Evolutionary conservation across 2,329 filamentous ascomycete genomes (phyloP), one percentile per base, ranked within the genome.

Genomic region (Parascedosporium putredinis): DNA sequence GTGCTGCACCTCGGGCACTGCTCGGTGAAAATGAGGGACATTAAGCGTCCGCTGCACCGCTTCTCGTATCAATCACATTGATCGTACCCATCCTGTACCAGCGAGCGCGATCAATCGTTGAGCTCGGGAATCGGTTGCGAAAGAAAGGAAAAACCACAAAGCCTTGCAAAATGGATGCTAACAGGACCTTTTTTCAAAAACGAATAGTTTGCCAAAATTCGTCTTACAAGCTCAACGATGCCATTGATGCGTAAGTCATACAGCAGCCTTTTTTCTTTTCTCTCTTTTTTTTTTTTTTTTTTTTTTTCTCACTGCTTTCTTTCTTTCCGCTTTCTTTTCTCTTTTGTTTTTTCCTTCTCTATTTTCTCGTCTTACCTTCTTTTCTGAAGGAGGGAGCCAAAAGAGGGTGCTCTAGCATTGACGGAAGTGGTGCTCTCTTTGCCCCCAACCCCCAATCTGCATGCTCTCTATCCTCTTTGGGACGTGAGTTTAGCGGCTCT

Each of bases 171-270:
- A 34, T 14, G 10, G 14, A n/a, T 14, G 23, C 47, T 49, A 23
- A 49, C 47, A 40, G 22, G 31, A 22, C 12, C 16, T 40, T 42
- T 46, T 23, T 23, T n/a, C n/a, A n/a, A n/a, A n/a, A 16, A 25
- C n/a, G 49, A 52, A 51, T 53, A 77, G 74, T 75, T 65, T 54
- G 65, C 76, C 20, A 78, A 71, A 56, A 51, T 44, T 40, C 43
- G 43, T 46, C 43, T 43, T 79, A 72, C 59, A 74, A 71, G 58
- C 59, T 79, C 5, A 71, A 78, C 51, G 67, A 74, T 51, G 76
- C 76, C 34, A 64, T 78, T 45, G 74, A 80, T 65, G 63, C 70
- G 77, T 80, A 68, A 77, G 77, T 78, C 12, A 23, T 20, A 48
- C 31, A 24, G 16, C 16, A 47, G 29, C 45, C 25, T 48, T 51